A percentile compares a stretch with the other conserved stretches of the same genome.
Conservation (phyloP, 768 basidiomycete genomes). For the Pluteus cervinus region DNA sequence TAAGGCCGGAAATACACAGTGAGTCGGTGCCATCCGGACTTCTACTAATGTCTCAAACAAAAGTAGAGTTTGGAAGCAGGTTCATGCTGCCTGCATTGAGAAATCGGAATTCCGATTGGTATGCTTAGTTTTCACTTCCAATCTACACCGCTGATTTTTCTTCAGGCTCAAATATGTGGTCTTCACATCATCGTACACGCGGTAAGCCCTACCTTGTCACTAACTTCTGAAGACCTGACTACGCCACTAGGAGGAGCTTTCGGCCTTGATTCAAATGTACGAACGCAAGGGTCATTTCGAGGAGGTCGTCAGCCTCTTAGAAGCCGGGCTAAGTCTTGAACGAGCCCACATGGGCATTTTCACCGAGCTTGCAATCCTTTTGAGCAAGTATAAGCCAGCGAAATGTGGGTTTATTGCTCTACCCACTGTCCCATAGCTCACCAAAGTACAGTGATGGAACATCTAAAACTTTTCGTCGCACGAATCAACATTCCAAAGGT, state of each 20-base stretch:
- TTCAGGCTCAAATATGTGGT: conserved; percentile 94
- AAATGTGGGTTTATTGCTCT: conserved; percentile 55
- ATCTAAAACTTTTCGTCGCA: conserved; percentile 91
- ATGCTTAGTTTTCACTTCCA: conserved; percentile 12
- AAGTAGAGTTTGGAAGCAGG: conserved; percentile 97
- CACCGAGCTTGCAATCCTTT: conserved; percentile 85
- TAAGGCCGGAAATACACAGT: conserved; percentile 99
- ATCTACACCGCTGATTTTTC: conserved; percentile 5
- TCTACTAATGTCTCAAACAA: conserved; percentile 7
- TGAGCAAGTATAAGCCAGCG: conserved; percentile 93
- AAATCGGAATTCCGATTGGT: conserved; percentile 93
- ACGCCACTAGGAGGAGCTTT: conserved; percentile 62
- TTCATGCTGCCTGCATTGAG: conserved; percentile 97
- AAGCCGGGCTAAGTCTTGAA: conserved; percentile 94
- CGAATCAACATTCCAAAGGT: conserved; percentile 99
- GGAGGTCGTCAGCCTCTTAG: conserved; percentile 85
- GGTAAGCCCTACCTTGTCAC: conserved; percentile 20
- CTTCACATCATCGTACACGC: conserved; percentile 96
- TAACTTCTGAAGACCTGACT: conserved; percentile 15
- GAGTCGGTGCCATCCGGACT: conserved; percentile 20
- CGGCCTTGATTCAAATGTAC: conserved; percentile 71
- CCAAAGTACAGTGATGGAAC: conserved; percentile 81
- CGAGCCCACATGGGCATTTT: conserved; percentile 99
- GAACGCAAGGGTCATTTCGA: conserved; percentile 92
- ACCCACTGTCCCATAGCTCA: neutral